Percentiles rank a stretch among this genome's conserved stretches.
phyloP scores from a whole-genome alignment of 2,329 filamentous ascomycete species.

The Simplicillium aogashimaense region DNA sequence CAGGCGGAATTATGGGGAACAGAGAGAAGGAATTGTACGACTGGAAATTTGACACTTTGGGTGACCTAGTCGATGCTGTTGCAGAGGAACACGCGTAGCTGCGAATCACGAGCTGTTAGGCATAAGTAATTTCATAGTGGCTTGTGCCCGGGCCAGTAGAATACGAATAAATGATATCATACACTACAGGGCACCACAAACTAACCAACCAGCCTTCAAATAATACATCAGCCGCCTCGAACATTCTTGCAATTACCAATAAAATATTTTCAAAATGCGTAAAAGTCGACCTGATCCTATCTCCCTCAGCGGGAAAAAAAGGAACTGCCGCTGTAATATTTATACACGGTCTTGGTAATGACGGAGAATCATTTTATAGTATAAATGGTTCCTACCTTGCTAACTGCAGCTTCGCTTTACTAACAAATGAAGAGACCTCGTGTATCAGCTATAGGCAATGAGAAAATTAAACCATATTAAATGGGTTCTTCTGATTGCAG shows the following conservation, averaged over 20 bases:
- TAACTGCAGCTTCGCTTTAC: neutral
- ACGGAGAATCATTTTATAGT: constrained; percentile 2
- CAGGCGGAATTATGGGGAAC: constrained; percentile 21
- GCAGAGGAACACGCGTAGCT: constrained; percentile 12
- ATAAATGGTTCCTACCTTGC: no score
- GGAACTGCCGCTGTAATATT: constrained; percentile 1
- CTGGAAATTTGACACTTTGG: constrained; percentile 49
- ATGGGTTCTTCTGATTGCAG: neutral
- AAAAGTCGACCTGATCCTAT: neutral
- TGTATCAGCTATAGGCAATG: neutral
- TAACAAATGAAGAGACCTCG: neutral
- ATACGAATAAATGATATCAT: no score
- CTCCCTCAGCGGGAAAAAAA: neutral
- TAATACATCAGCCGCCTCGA: neutral
- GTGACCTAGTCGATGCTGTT: constrained; percentile 49
- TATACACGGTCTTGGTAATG: constrained; percentile 1
- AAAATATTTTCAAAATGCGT: neutral
- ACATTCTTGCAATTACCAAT: neutral
- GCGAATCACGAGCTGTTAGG: no score
- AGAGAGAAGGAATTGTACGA: constrained; percentile 13
- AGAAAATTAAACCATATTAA: neutral
- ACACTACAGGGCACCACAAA: no score
- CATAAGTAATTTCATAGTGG: neutral
- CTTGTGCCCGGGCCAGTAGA: no score
- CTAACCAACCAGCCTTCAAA: no score